Evolutionary conservation across 495 filamentous ascomycete species (phyloP), one percentile per base, ranked within the genome.

Genomic region (Lepidopterella palustris): DNA sequence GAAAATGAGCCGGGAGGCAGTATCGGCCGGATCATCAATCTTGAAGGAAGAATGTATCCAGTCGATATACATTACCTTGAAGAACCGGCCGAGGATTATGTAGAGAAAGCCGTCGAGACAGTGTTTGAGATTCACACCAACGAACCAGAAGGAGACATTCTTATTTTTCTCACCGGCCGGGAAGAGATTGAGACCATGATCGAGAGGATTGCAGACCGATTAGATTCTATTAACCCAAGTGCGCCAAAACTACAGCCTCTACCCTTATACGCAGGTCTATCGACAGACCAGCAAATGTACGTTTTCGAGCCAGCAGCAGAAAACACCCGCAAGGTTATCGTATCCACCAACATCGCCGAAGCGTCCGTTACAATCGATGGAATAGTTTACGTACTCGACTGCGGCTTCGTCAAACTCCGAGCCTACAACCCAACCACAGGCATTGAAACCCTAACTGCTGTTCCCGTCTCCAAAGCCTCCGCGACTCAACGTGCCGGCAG

Each of bases 71-170:
- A 95, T 8, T 97, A 90, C 70, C 79, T 95, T 8, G 86, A 92
- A 47, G 76, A 82, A 2, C 88, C 93, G 2, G 78, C 85, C 0
- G 88, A 96, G 68, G 83, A 97, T 70, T 99, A 97, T 71, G 79
- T 97, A 20, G 89, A 95, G 68, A 82, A 85, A 64, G 87, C 89
- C 9, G 80, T 96, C 31, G 85, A 92, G 53, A 95, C 91, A 0
- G 87, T 96, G 10, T 88, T 97, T 65, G 90, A 96, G 60, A 96
- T 98, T 29, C 93, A 97, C 68, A 77, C 82, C n/a, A 85, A 86
- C 68, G 93, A 95, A 74, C 71, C 76, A 21, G 85, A 87, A 57
- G 93, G 93, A 20, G 93, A 97, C 68, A 87, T 99, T 55, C 80
- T 99, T 4, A 75, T 75, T 59, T 76, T 76, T 58, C 58, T 76